These are phyloP conservation scores for Metschnikowia colocasiae DNA, from an alignment of 805 yeast species.

Conservation along the genomic window DNA sequence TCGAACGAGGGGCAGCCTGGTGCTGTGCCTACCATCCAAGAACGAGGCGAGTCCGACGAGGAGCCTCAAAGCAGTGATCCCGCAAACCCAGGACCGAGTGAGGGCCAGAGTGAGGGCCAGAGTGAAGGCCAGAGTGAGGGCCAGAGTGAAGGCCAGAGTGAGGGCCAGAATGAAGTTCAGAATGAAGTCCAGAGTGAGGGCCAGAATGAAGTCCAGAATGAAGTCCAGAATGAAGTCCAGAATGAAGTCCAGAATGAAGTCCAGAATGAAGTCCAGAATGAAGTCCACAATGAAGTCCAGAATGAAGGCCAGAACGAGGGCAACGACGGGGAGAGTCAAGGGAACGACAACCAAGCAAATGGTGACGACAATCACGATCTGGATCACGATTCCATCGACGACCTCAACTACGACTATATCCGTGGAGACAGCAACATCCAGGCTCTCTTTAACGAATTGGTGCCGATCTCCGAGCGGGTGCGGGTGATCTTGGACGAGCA, in stretches of 20 bases:
- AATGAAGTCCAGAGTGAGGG: neutral
- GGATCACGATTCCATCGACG: slow-evolving; percentile 5
- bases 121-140: no score
- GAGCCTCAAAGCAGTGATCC: neutral
- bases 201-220: no score
- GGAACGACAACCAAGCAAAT: neutral
- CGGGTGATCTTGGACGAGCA: slow-evolving; percentile 34
- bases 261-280: no score
- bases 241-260: no score
- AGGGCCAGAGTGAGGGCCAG: no score
- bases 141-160: no score
- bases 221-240: no score
- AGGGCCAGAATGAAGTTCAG: neutral
- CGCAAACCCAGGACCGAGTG: no score
- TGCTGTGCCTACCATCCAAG: slow-evolving; percentile 1
- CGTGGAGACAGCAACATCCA: slow-evolving; percentile 37
- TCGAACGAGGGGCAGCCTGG: slow-evolving; percentile 3
- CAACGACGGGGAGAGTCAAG: neutral
- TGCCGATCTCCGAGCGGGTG: slow-evolving; percentile 42
- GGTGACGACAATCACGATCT: neutral
- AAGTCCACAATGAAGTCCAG: no score
- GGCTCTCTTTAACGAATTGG: slow-evolving; percentile 35
- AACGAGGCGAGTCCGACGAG: neutral
- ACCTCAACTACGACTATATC: slow-evolving; percentile 30
- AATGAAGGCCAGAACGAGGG: neutral